Evolutionary conservation across 495 filamentous ascomycete species (phyloP), one percentile per base, ranked within the genome.

Genomic region (Beverwykella pulmonaria): DNA sequence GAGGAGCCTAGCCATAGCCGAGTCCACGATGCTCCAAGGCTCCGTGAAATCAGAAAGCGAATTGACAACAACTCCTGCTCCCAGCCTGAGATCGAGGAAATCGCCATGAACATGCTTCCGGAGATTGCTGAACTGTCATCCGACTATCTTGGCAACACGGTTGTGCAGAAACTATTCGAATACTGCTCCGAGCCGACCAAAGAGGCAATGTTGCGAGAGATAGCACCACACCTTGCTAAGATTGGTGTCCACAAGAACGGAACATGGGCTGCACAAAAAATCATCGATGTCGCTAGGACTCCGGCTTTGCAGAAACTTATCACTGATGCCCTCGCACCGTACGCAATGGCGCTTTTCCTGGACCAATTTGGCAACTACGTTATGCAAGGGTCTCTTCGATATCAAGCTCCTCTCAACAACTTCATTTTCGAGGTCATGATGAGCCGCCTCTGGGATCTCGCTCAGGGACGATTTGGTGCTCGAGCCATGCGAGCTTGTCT

Each of bases 331-430:
- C 81, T 98, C 29, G 87, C 89, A 9, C 87, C 91, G 1, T 97
- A 95, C 78, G 90, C 89, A 5, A 84, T 97, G 25, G 89, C 92
- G 2, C 80, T 97, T 22, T 98, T 98, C 83, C 83, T 97, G 15
- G 94, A 98, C 73, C 94, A 98, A 74, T 98, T 95, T 71, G 94
- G 94, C 65, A 98, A 98, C 79, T 98, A 98, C 71, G 94, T 98
- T 39, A 81, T 98, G 63, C 94, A 98, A 78, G 92, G 93, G 71
- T 97, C 93, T 74, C 82, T 98, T 32, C 90, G 93, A 60, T 98
- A 97, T 73, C 90, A 89, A 25, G 76, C 84, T 27, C 92, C 93
- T 4, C 92, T 85, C 79, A 98, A 97, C 72, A 87, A 95, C 73
- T 98, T 96, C 75, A 95, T 98, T 71, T 98, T 98, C 69, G 95